Evolutionary conservation across 2,329 filamentous ascomycete species (phyloP).

Genomic region (Ophiocordyceps robertsii): DNA sequence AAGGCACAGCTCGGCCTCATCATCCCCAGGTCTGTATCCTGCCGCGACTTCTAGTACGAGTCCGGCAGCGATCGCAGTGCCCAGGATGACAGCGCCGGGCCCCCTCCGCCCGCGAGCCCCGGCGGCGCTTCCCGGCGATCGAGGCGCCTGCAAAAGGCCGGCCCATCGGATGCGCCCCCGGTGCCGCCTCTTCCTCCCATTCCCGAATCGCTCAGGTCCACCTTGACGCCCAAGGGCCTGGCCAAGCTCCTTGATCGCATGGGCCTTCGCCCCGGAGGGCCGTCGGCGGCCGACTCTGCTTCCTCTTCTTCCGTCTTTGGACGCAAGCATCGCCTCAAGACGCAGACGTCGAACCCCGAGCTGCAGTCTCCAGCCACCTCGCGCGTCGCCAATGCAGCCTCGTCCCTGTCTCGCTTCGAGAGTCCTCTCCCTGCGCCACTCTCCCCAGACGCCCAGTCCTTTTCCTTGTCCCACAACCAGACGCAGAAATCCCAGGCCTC

Average conservation of each 20-base stretch:
- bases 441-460: neutral
- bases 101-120: constrained; percentile 2
- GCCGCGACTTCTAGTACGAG: constrained; percentile 23
- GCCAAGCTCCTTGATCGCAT: constrained; percentile 15
- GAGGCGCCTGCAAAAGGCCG: constrained; percentile 2
- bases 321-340: neutral
- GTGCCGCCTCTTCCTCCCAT: constrained; percentile 16
- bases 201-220: constrained; percentile 13
- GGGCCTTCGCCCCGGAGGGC: constrained; percentile 7
- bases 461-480: neutral
- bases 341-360: neutral
- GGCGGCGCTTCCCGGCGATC: neutral
- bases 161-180: constrained; percentile 8
- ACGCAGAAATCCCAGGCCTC: neutral
- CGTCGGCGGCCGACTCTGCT: neutral
- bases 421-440: neutral
- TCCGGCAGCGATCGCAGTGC: constrained; percentile 18
- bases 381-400: neutral
- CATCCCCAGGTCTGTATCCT: constrained; percentile 17
- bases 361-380: neutral
- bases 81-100: constrained; percentile 4
- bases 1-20: constrained; percentile 19
- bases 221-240: constrained; percentile 11
- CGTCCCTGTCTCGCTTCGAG: neutral
- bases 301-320: neutral